Percentiles rank a stretch among this genome's conserved stretches.
These are phyloP conservation scores for Hypoxylon sp. DNA, from an alignment of 2,329 filamentous ascomycete species.

Conservation along the genomic window DNA sequence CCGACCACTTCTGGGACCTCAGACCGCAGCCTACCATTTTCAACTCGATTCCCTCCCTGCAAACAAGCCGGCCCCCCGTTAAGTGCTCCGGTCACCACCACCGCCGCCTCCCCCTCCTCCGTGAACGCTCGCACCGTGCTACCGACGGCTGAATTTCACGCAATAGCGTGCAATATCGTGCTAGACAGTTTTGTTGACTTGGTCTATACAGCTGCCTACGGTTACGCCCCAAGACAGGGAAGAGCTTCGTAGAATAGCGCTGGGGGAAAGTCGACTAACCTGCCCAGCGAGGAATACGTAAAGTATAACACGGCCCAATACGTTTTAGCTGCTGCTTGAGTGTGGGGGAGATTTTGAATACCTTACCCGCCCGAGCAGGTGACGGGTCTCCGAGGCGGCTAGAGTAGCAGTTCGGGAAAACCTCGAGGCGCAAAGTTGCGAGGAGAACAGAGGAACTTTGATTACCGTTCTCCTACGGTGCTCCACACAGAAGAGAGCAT, in stretches of 20 bases:
- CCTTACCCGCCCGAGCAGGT: constrained; percentile 44
- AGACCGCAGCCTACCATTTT: constrained; percentile 47
- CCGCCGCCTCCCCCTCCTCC: constrained; percentile 32
- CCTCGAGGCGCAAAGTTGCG: constrained; percentile 44
- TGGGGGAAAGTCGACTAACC: constrained; percentile 16
- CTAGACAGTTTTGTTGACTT: constrained; percentile 35
- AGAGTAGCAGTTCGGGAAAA: constrained; percentile 48
- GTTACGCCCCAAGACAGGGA: constrained; percentile 18
- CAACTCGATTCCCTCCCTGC: constrained; percentile 35
- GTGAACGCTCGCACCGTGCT: constrained; percentile 35
- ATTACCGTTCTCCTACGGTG: constrained; percentile 42
- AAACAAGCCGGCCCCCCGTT: constrained; percentile 46
- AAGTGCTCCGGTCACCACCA: constrained; percentile 36
- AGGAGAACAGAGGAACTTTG: constrained; percentile 29
- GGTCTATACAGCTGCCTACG: constrained; percentile 27
- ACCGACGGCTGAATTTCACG: constrained; percentile 29
- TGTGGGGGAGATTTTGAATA: constrained; percentile 42
- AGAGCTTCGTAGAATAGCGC: constrained; percentile 26
- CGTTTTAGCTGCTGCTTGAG: constrained; percentile 40
- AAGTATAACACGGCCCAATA: constrained; percentile 36
- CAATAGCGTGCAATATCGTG: constrained; percentile 26
- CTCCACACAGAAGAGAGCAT: constrained; percentile 41
- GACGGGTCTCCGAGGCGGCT: constrained; percentile 46
- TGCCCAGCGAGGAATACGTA: constrained; percentile 29
- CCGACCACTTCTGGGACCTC: constrained; percentile 43